These are phyloP conservation scores for Tephrocybe rancida DNA, from an alignment of 768 basidiomycete genomes.

Conservation along the genomic window DNA sequence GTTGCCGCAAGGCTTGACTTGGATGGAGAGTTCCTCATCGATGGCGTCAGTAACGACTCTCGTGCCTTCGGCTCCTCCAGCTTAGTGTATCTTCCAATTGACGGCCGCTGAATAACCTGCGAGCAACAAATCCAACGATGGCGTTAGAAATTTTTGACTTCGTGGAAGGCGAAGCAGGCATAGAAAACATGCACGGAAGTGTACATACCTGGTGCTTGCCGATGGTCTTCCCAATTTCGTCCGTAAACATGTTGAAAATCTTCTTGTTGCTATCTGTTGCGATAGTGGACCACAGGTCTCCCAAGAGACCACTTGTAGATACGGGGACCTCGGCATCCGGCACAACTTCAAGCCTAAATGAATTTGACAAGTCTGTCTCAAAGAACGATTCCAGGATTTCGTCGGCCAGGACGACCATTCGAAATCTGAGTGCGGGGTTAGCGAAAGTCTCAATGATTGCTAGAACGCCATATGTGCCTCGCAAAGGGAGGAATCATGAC, in stretches of 20 bases:
- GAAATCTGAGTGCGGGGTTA: constrained; percentile 62
- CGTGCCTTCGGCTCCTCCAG: constrained; percentile 88
- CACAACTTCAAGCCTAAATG: constrained; percentile 79
- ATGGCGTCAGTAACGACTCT: constrained; percentile 80
- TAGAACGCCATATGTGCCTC: not conserved
- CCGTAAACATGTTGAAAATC: constrained; percentile 90
- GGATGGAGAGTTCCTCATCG: constrained; percentile 60
- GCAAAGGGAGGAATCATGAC: not conserved
- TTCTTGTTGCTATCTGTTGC: constrained; percentile 92
- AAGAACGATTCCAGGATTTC: constrained; percentile 97
- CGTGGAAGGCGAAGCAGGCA: not conserved
- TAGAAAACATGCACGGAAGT: not conserved
- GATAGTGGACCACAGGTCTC: constrained; percentile 88
- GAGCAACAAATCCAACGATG: not conserved
- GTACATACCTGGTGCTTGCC: constrained; percentile 82
- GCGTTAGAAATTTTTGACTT: not conserved
- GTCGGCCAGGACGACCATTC: constrained; percentile 98
- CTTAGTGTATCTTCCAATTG: constrained; percentile 83
- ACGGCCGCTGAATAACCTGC: constrained; percentile 74
- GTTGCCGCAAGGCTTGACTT: constrained; percentile 48
- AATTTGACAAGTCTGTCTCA: constrained; percentile 85
- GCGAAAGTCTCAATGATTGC: not conserved
- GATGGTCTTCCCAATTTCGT: constrained; percentile 92
- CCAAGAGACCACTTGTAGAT: constrained; percentile 63
- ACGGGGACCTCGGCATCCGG: constrained; percentile 68